phyloP scores from a whole-genome alignment of 2,329 filamentous ascomycete genomes.

The Neurospora crassa region DNA sequence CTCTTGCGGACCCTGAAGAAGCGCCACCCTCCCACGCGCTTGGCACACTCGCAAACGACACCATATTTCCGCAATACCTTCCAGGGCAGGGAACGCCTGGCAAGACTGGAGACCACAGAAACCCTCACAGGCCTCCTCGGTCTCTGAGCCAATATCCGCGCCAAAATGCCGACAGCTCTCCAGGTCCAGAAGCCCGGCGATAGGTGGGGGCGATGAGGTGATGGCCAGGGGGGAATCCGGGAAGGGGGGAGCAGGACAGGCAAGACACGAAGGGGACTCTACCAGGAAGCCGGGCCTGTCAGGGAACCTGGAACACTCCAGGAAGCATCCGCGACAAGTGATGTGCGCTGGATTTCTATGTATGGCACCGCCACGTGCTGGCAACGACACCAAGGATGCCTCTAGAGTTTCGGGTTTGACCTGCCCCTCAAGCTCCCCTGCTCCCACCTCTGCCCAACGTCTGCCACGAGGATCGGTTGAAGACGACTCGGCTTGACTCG shows the following conservation, averaged over 20 bases:
- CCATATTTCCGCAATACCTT: not conserved
- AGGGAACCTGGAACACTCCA: not conserved
- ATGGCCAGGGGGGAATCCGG: not conserved
- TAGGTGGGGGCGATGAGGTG: not conserved
- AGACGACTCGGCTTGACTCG: not conserved
- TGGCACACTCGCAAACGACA: not conserved
- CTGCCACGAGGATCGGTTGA: not conserved
- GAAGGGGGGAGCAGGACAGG: not conserved
- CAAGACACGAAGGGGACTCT: not conserved
- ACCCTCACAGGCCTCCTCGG: not conserved
- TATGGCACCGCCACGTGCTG: not conserved
- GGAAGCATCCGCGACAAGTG: not conserved
- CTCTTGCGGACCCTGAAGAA: not conserved
- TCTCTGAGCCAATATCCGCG: not conserved
- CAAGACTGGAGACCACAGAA: not conserved
- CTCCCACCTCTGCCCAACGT: not conserved
- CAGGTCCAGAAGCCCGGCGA: not conserved
- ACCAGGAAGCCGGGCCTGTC: not conserved
- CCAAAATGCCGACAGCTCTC: not conserved
- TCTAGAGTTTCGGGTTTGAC: not conserved
- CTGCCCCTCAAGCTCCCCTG: not conserved
- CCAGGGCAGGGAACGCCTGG: not conserved
- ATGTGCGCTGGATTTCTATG: not conserved
- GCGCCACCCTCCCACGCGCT: not conserved
- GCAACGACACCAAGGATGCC: not conserved